Evolutionary conservation across 768 basidiomycete species (phyloP).

Genomic region (Tricholoma bakamatsutake): DNA sequence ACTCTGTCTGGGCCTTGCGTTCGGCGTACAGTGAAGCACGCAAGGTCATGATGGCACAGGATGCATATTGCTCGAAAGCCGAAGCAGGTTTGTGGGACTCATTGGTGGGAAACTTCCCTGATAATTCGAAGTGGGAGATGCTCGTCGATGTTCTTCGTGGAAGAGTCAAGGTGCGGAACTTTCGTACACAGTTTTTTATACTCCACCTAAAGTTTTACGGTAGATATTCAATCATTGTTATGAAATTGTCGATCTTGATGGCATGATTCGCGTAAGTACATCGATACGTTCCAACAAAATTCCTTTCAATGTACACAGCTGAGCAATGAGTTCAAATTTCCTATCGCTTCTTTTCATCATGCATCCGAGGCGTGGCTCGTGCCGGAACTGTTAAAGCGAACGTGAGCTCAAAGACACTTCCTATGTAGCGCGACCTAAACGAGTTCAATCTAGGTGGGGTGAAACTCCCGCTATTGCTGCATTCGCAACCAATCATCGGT

Average conservation of each 20-base stretch:
- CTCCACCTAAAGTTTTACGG: not conserved
- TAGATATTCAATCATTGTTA: conserved; percentile 66
- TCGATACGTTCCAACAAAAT: not conserved
- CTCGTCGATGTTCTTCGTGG: conserved; percentile 82
- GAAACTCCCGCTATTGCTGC: conserved; percentile 70
- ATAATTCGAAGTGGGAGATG: conserved; percentile 66
- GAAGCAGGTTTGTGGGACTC: conserved; percentile 42
- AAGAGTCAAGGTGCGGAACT: conserved; percentile 60
- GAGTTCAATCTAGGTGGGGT: conserved; percentile 28
- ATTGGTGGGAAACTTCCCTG: conserved; percentile 51
- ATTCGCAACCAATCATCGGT: conserved; percentile 74
- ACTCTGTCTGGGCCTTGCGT: conserved; percentile 72
- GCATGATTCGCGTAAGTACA: conserved; percentile 53
- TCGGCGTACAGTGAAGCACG: conserved; percentile 75
- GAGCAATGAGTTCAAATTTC: conserved; percentile 87
- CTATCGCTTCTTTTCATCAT: conserved; percentile 77
- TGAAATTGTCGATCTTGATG: conserved; percentile 69
- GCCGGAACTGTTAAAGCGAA: conserved; percentile 70
- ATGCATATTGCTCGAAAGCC: conserved; percentile 61
- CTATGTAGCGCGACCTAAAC: not conserved
- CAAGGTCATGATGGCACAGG: conserved; percentile 62
- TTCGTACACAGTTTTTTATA: not conserved
- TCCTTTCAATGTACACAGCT: conserved; percentile 36
- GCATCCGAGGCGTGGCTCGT: conserved; percentile 91
- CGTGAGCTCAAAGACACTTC: conserved; percentile 36